phyloP scores from a whole-genome alignment of 805 yeast species.

The Saccharomycopsis capsularis region DNA sequence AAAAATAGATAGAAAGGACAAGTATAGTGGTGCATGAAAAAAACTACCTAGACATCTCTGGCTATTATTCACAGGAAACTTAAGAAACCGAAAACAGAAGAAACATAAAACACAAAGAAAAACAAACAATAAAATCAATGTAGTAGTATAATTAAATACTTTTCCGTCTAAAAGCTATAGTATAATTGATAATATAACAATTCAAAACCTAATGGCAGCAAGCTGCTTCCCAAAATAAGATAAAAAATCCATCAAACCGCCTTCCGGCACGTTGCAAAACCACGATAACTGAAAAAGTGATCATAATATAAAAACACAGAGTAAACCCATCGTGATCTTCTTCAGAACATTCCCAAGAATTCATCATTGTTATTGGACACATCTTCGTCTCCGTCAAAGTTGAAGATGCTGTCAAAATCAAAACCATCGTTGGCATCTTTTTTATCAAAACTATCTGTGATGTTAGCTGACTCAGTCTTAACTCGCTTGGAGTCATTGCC shows the following conservation, averaged over 20 bases:
- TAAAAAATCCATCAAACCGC: no score
- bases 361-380: not conserved
- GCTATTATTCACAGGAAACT: no score
- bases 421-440: constrained; percentile 11
- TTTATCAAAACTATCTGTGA: not conserved
- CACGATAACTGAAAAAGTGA: not conserved
- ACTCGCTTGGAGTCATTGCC: not conserved
- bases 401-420: constrained; percentile 21
- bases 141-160: no score
- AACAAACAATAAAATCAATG: no score
- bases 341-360: not conserved
- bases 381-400: constrained; percentile 21
- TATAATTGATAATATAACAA: not conserved
- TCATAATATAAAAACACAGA: not conserved
- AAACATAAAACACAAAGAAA: no score
- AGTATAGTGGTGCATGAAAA: no score
- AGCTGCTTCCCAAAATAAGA: no score
- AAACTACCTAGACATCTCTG: no score
- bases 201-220: no score
- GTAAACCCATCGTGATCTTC: not conserved
- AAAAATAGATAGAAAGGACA: not conserved
- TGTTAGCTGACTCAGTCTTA: not conserved
- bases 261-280: not conserved
- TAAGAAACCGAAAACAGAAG: no score
- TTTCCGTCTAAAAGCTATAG: no score